Evolutionary conservation across 495 filamentous ascomycete genomes (phyloP).

Genomic region (Penicillium canescens): DNA sequence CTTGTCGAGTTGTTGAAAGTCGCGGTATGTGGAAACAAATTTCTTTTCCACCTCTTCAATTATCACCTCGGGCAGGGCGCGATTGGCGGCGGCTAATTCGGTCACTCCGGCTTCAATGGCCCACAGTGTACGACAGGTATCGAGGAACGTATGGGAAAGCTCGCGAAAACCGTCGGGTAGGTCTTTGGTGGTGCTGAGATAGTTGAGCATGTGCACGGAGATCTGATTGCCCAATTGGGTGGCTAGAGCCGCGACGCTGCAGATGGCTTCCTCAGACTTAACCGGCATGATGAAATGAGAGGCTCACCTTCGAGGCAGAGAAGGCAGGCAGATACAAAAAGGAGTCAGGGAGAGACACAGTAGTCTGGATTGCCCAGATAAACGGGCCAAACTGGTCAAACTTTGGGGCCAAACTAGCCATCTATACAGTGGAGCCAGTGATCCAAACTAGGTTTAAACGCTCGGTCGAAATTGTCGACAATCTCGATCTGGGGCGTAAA

Average conservation of each 20-base stretch:
- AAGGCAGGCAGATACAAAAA: too few species aligned
- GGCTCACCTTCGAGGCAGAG: too few species aligned
- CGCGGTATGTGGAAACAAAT: slow-evolving; percentile 41
- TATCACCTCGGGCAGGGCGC: slow-evolving; percentile 46
- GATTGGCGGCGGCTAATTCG: slow-evolving; percentile 34
- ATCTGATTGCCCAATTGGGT: slow-evolving; percentile 47
- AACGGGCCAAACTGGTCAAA: too few species aligned
- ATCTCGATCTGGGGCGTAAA: too few species aligned
- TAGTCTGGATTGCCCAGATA: too few species aligned
- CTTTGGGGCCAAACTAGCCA: too few species aligned
- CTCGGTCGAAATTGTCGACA: too few species aligned
- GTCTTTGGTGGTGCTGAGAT: slow-evolving; percentile 47
- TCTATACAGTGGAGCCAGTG: too few species aligned
- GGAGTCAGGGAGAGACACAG: too few species aligned
- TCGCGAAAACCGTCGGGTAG: slow-evolving; percentile 45
- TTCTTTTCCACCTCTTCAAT: slow-evolving; percentile 51
- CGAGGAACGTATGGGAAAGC: slow-evolving; percentile 52
- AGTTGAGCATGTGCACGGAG: slow-evolving; percentile 57
- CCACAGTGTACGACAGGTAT: slow-evolving; percentile 51
- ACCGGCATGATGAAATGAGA: neutral
- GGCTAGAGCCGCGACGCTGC: slow-evolving; percentile 22
- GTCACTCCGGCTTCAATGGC: slow-evolving; percentile 51
- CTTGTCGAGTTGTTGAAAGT: slow-evolving; percentile 52
- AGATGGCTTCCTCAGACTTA: slow-evolving; percentile 18
- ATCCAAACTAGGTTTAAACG: too few species aligned